A percentile compares a stretch with the other conserved stretches of the same genome.
Conservation (phyloP, 495 filamentous ascomycete genomes). For the Recurvomyces mirabilis region DNA sequence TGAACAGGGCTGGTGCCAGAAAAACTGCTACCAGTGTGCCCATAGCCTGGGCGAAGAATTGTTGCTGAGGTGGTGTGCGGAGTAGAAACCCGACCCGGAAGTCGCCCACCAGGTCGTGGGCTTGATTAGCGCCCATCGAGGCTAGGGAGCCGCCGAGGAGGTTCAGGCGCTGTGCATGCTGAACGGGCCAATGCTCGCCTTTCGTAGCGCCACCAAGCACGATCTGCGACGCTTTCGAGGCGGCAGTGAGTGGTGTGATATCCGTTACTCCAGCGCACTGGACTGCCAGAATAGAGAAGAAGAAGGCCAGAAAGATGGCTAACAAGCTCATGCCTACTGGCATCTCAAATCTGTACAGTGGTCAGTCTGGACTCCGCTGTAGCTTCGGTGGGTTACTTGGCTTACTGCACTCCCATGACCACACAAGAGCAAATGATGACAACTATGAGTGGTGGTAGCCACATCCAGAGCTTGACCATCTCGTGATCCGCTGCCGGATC, state of each 20-base stretch:
- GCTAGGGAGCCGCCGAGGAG: conserved; percentile 50
- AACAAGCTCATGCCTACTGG: conserved; percentile 49
- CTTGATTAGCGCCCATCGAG: conserved; percentile 47
- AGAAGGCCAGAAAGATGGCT: conserved; percentile 49
- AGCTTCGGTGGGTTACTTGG: no score
- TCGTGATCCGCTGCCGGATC: conserved; percentile 44
- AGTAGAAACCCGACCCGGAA: conserved; percentile 56
- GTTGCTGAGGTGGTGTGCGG: conserved; percentile 48
- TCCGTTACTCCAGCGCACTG: conserved; percentile 45
- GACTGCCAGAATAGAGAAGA: conserved; percentile 58
- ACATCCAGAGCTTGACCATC: conserved; percentile 53
- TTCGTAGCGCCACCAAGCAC: conserved; percentile 52
- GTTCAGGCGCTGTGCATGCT: conserved; percentile 48
- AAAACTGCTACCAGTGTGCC: conserved; percentile 51
- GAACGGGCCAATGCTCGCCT: conserved; percentile 33
- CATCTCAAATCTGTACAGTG: conserved; percentile 40
- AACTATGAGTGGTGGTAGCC: conserved; percentile 42
- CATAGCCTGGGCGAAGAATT: conserved; percentile 53
- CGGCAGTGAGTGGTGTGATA: conserved; percentile 53
- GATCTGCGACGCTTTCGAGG: conserved; percentile 55
- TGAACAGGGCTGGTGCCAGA: conserved; percentile 51
- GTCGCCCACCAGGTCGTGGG: conserved; percentile 43
- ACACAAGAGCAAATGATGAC: conserved; percentile 45
- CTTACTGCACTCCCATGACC: conserved; percentile 43
- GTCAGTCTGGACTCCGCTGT: background rate